Percentiles rank a stretch among this genome's conserved stretches.
phyloP scores from a whole-genome alignment of 176 grass and related monocot genomes.

The Ensete glaucum region DNA sequence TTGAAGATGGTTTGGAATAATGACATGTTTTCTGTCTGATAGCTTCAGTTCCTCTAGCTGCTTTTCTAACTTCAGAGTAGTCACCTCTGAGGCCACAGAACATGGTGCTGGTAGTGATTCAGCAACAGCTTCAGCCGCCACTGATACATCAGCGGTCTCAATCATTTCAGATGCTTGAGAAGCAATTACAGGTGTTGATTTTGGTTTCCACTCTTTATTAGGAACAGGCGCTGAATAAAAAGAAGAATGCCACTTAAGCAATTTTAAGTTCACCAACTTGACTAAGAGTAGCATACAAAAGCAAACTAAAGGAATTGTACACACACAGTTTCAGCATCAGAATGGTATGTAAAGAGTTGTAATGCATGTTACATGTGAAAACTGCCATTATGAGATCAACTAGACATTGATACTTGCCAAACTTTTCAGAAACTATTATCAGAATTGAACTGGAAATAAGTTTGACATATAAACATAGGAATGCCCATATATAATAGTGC shows the following conservation, averaged over 20 bases:
- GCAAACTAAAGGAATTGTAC: too few species aligned
- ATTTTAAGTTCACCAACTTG: background rate
- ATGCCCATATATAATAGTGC: too few species aligned
- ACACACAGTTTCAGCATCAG: too few species aligned
- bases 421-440: too few species aligned
- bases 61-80: constrained; percentile 29
- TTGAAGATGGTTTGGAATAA: constrained; percentile 90
- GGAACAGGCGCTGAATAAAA: constrained; percentile 39
- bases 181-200: constrained; percentile 38
- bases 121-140: constrained; percentile 30
- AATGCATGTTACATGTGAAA: too few species aligned
- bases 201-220: constrained; percentile 94
- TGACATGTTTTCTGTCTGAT: constrained; percentile 59
- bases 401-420: too few species aligned
- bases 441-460: too few species aligned
- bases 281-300: too few species aligned
- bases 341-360: too few species aligned
- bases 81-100: constrained; percentile 26
- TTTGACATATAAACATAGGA: too few species aligned
- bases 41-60: constrained; percentile 31
- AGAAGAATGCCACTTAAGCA: background rate
- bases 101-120: constrained; percentile 26
- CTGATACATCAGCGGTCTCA: constrained; percentile 17
- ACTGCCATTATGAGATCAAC: too few species aligned
- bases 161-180: constrained; percentile 25